A percentile compares a stretch with the other conserved stretches of the same genome.
Conservation (phyloP, 2,329 filamentous ascomycete genomes). For the Taxawa tesnikishii region DNA sequence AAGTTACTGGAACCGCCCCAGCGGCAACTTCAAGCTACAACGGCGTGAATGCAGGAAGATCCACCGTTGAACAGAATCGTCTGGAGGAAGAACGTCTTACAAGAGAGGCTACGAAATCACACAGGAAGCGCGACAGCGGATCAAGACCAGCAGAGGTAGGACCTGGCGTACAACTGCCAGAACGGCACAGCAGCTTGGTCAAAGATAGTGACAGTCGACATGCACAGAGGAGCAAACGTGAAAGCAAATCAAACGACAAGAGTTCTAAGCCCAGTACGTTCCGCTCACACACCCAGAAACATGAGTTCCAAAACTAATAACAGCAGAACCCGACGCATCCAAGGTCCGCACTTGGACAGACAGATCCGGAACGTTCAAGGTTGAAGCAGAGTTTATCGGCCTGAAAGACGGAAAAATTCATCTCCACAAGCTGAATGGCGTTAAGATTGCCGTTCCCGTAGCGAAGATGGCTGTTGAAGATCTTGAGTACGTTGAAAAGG, state of each 20-base stretch:
- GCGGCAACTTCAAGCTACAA: slow-evolving; percentile 29
- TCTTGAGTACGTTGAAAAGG: slow-evolving; percentile 82
- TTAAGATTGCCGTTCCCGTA: slow-evolving; percentile 94
- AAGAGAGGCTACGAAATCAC: slow-evolving; percentile 61
- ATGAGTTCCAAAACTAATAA: slow-evolving; percentile 6
- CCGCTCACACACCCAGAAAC: background rate
- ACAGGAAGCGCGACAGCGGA: slow-evolving; percentile 40
- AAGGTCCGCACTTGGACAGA: slow-evolving; percentile 93
- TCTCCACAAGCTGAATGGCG: slow-evolving; percentile 92
- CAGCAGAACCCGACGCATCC: slow-evolving; percentile 61
- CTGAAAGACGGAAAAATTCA: slow-evolving; percentile 95
- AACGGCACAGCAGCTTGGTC: slow-evolving; percentile 68
- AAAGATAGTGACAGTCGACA: slow-evolving; percentile 52
- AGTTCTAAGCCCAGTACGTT: slow-evolving; percentile 57
- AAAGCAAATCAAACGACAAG: slow-evolving; percentile 53
- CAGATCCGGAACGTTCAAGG: slow-evolving; percentile 87
- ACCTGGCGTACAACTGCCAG: slow-evolving; percentile 61
- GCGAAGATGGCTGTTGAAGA: slow-evolving; percentile 93
- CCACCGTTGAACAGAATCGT: slow-evolving; percentile 63
- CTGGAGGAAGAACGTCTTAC: slow-evolving; percentile 74
- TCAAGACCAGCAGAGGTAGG: slow-evolving; percentile 58
- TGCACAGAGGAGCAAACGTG: slow-evolving; percentile 48
- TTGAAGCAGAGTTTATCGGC: slow-evolving; percentile 92
- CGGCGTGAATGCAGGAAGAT: slow-evolving; percentile 48
- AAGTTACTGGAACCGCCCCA: slow-evolving; percentile 60